Evolutionary conservation across 73 alveolate species (phyloP), one percentile per base, ranked within the genome.

Genomic region (Effrenium voratum): DNA sequence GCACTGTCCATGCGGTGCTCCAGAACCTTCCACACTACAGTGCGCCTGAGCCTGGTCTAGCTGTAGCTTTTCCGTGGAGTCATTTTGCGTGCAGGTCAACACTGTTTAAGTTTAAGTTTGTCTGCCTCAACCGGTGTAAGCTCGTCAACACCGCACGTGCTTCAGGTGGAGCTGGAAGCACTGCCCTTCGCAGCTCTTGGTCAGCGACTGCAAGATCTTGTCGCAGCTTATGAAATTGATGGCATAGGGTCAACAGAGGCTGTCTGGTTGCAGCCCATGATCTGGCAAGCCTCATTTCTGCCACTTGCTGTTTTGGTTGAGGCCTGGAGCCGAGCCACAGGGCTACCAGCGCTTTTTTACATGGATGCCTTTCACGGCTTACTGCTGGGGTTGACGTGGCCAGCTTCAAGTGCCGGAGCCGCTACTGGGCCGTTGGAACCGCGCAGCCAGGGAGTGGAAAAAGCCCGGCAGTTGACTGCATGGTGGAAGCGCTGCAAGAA

Each of bases 371-470:
- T 85, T 43, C 55, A 16, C 26, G 26, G 77, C 4, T 34, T 80
- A 30, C 8, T 46, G 46, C 28, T 32, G n/a, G 46, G 91, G 38
- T 49, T 80, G 94, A 85, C 3, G 66, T 85, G 36, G 94, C 94
- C 3, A 81, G 94, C 49, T 85, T 36, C 32, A 28, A 28, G 66
- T 59, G 81, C 40, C 94, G 81, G 34, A 40, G 82, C 60, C 38
- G 94, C 30, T 85, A 85, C 57, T 85, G 93, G 93, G 57, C 45
- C 44, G 55, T 55, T 4, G 93, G 93, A 44, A 85, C 94, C 2
- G 93, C 93, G 45, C 93, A 57, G 77, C 93, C 93, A 0, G 93
- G 93, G 26, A 57, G 93, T 24, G 93, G 93, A 2, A 84, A 84
- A 32, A 84, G 80, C 60, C 93, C 93, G 0, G 93, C 93, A 26